Base-by-base conservation (phyloP, 1,284 basidiomycete species). In the Erythrobasidium hasegawianum region DNA sequence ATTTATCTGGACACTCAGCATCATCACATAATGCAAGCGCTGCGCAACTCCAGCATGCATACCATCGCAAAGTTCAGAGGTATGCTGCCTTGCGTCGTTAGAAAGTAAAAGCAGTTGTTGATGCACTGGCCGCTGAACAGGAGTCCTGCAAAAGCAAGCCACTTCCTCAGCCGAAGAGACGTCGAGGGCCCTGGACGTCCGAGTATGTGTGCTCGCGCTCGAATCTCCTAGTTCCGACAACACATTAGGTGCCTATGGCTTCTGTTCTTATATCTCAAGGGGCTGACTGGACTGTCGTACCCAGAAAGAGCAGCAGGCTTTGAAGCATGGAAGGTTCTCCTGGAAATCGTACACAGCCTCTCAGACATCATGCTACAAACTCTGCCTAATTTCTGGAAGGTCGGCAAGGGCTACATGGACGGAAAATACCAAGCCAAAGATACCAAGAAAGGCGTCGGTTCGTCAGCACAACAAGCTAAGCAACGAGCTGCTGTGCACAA, bases 1-100 rank as follows among this genome's bases (percentile, higher is more conserved):
- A 85, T 87, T 18, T 98, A 90, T 76, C 88, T 98, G 71, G 95
- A 97, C 74, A 86, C 87, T 62, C 94, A 97, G 72, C 92, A 97
- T 76, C 83, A 85, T 53, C 85, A 90, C 73, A 89, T 97, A 57
- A 80, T 92, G 70, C 83, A 86, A 33, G 83, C 86, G 68, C 88
- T 97, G 83, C 85, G 84, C 69, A 81, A 82, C 26, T 81, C 86
- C 0, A 88, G 87, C 76, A 81, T 82, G 43, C 79, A 81, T 53
- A 81, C 84, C 11, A 76, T 82, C 18, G 79, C 81, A n/a, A 75
- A 78, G 16, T 80, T 90, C 65, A 79, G 83, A 77, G 79, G 89
- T 88, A 71, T 50, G 82, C n/a, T n/a, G n/a, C n/a, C n/a, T n/a
- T n/a, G n/a, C n/a, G n/a, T n/a, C 72, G 7, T 40, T 49, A n/a